Percentiles rank a stretch among this genome's conserved stretches.
Evolutionary conservation across 1,284 basidiomycete genomes (phyloP).

Genomic region (Ganoderma resinaceum): DNA sequence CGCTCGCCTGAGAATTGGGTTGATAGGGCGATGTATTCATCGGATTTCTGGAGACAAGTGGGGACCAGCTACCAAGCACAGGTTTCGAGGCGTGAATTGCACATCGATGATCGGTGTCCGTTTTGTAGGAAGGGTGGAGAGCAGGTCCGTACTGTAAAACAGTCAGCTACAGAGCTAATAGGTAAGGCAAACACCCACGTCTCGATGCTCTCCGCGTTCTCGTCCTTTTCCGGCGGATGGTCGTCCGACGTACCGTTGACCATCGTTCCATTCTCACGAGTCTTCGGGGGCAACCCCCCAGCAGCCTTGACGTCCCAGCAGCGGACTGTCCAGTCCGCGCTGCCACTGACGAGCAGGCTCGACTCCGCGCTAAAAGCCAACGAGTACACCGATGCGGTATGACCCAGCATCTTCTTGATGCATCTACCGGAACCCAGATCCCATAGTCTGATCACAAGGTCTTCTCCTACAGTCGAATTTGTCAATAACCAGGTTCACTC

Average conservation of each 20-base stretch:
- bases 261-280: conserved; percentile 58
- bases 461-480: conserved; percentile 70
- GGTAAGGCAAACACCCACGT: conserved; percentile 56
- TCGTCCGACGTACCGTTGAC: conserved; percentile 37
- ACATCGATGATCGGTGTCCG: conserved; percentile 92
- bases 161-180: background rate
- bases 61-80: conserved; percentile 88
- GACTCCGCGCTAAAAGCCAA: conserved; percentile 94
- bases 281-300: conserved; percentile 67
- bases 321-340: conserved; percentile 93
- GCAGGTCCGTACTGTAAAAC: conserved; percentile 75
- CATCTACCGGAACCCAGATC: conserved; percentile 92
- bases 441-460: conserved; percentile 95
- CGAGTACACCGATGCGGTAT: conserved; percentile 88
- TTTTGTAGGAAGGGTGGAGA: conserved; percentile 95
- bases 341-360: conserved; percentile 86
- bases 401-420: conserved; percentile 98
- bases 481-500: conserved; percentile 8
- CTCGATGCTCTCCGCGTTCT: conserved; percentile 55
- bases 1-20: background rate
- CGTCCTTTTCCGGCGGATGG: conserved; percentile 39
- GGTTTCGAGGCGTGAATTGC: conserved; percentile 93
- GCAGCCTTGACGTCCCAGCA: conserved; percentile 95
- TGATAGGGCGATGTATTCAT: conserved; percentile 40
- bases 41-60: conserved; percentile 65